Evolutionary conservation across 176 grass and related monocot species (phyloP).

Genomic region (Zoysia japonica): DNA sequence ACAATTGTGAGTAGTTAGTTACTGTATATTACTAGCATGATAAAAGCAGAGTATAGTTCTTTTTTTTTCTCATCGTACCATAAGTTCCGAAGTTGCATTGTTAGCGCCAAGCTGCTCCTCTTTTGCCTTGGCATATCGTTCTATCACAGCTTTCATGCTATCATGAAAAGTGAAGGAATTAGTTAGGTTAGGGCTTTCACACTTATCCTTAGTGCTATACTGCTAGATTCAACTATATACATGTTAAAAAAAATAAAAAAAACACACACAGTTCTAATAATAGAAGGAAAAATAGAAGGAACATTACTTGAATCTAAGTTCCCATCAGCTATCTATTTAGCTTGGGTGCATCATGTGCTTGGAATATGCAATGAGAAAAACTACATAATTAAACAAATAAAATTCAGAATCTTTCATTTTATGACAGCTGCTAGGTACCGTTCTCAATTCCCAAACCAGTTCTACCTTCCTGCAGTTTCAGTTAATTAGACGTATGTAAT

Average conservation of each 20-base stretch:
- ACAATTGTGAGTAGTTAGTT: too few relatives aligned
- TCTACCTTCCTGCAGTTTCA: too few relatives aligned
- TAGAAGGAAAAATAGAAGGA: neutral
- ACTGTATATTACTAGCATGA: too few relatives aligned
- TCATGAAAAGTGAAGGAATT: neutral
- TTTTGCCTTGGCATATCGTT: conserved; percentile 61
- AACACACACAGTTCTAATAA: neutral
- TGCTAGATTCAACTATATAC: neutral
- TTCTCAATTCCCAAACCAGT: too few relatives aligned
- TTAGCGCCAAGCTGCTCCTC: conserved; percentile 41
- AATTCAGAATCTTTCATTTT: neutral
- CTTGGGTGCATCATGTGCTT: neutral
- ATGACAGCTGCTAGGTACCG: neutral
- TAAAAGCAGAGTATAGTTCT: neutral
- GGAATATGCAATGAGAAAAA: neutral
- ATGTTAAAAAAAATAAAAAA: neutral
- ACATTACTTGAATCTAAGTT: neutral
- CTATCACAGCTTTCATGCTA: conserved; percentile 74
- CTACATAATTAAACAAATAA: neutral
- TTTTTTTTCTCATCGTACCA: conserved; percentile 42
- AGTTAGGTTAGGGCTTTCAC: conserved; percentile 5
- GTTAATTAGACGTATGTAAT: neutral
- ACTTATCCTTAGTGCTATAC: neutral
- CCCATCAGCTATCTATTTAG: neutral
- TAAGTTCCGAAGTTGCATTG: conserved; percentile 52